Evolutionary conservation across 2,329 filamentous ascomycete genomes (phyloP).

Genomic region (Monosporascus sp.): DNA sequence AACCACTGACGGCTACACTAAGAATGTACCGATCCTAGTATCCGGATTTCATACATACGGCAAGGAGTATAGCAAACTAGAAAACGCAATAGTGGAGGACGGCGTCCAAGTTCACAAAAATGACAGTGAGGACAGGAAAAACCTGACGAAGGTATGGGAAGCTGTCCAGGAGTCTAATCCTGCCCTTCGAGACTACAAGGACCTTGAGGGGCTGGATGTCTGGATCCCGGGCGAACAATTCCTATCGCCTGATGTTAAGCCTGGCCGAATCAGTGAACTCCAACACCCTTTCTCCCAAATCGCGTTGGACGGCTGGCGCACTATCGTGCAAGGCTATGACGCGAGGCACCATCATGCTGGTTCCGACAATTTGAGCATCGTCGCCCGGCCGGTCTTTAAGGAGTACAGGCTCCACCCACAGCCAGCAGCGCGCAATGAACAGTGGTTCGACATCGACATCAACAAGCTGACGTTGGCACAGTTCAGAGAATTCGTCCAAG

Average conservation of each 20-base stretch:
- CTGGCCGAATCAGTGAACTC: conserved; percentile 1
- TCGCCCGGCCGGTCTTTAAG: conserved; percentile 13
- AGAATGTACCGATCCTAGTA: conserved; percentile 5
- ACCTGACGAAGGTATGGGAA: conserved; percentile 4
- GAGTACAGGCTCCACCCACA: conserved; percentile 7
- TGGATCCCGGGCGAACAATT: conserved; percentile 14
- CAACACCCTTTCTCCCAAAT: not conserved
- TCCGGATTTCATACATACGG: conserved; percentile 6
- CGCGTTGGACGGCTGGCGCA: conserved; percentile 6
- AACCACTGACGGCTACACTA: not conserved
- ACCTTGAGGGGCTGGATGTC: conserved; percentile 10
- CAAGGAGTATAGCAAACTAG: not conserved
- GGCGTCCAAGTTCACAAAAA: not conserved
- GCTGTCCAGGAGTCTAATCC: not conserved
- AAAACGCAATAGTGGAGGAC: not conserved
- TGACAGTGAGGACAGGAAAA: not conserved
- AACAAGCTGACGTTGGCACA: not conserved
- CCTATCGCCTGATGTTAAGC: not conserved
- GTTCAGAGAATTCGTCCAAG: conserved; percentile 4
- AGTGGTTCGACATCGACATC: not conserved
- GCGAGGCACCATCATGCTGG: not conserved
- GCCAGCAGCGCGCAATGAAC: not conserved
- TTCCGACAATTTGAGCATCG: conserved; percentile 4
- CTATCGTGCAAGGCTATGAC: not conserved
- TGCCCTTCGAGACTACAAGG: not conserved